A percentile compares a stretch with the other conserved stretches of the same genome.
phyloP scores from a whole-genome alignment of 108 stramenopile genomes.

The Cylindrotheca fusiformis region DNA sequence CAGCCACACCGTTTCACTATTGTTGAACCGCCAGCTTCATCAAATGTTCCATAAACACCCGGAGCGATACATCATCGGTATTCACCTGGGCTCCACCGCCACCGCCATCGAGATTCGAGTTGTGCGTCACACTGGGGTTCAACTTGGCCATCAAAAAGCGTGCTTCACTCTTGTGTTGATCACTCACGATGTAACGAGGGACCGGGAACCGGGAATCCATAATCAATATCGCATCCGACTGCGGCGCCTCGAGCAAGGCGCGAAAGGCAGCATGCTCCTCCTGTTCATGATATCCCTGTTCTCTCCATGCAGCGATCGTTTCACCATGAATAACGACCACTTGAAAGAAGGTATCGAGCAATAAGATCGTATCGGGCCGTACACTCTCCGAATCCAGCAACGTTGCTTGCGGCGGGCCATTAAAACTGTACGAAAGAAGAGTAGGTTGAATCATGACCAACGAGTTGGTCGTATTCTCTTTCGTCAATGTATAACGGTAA shows the following conservation, averaged over 20 bases:
- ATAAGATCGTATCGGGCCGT: conserved; percentile 94
- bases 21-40: conserved; percentile 72
- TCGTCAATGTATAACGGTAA: conserved; percentile 89
- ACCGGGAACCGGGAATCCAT: conserved; percentile 98
- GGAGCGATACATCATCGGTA: conserved; percentile 97
- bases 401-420: conserved; percentile 93
- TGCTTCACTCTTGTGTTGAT: conserved; percentile 98
- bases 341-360: conserved; percentile 99
- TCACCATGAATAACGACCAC: conserved; percentile 99
- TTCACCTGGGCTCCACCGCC: conserved; percentile 90
- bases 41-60: conserved; percentile 99
- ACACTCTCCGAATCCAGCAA: conserved; percentile 94
- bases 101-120: conserved; percentile 74
- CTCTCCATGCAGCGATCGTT: conserved; percentile 99
- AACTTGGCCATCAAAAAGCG: conserved; percentile 99
- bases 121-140: conserved; percentile 96
- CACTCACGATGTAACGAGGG: conserved; percentile 98
- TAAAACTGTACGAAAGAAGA: conserved; percentile 94
- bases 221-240: conserved; percentile 95
- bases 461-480: conserved; percentile 93
- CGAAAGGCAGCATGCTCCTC: conserved; percentile 96
- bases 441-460: conserved; percentile 99
- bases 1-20: conserved; percentile 2
- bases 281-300: conserved; percentile 95
- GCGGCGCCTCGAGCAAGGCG: conserved; percentile 91